Conservation (phyloP, 139 green algal species). For the Chlorella ohadii region DNA sequence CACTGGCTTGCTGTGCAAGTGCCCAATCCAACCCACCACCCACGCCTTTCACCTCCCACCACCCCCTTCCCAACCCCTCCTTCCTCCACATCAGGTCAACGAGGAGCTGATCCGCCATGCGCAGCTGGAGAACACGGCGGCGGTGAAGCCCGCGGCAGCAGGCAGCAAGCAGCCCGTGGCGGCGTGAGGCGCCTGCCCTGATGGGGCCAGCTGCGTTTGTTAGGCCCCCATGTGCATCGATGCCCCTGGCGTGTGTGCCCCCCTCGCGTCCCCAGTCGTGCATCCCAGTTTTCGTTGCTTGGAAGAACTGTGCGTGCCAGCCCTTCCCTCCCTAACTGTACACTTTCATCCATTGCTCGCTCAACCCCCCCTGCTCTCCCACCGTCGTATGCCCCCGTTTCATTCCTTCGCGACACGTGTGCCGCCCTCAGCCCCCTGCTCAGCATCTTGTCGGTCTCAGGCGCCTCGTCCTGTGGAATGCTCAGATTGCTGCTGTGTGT, state of each 20-base stretch:
- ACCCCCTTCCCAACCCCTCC: no score
- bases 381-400: background rate
- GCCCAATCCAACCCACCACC: no score
- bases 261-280: no score
- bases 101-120: conserved; percentile 54
- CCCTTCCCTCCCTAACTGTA: background rate
- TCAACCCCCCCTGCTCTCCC: background rate
- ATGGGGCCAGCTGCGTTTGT: no score
- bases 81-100: background rate
- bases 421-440: no score
- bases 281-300: background rate
- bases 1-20: no score
- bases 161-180: conserved; percentile 51
- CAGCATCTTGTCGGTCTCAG: no score
- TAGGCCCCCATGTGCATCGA: no score
- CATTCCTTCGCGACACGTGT: background rate
- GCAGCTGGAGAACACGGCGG: conserved; percentile 20
- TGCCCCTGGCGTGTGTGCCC: no score
- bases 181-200: conserved; percentile 23
- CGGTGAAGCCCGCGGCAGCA: conserved; percentile 27
- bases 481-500: no score
- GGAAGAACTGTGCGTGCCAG: conserved; percentile 1
- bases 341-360: background rate
- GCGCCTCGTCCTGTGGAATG: no score
- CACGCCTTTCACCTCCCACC: no score